Conservation (phyloP, 768 basidiomycete species). For the Boletus huronensis region DNA sequence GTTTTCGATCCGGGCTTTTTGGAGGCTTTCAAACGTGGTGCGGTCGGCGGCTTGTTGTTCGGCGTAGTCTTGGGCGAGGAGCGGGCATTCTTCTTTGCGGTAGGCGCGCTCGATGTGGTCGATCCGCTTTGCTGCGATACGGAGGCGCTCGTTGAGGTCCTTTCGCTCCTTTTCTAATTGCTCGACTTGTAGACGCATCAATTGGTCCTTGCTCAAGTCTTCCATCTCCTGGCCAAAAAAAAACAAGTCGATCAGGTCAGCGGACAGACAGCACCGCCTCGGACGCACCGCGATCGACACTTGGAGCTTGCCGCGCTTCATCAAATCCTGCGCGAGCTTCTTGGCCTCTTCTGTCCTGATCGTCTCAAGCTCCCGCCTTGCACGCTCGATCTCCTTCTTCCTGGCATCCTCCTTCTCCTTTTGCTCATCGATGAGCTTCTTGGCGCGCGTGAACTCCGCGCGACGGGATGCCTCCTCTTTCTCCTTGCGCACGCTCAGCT, state of each 20-base stretch:
- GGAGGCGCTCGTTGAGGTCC: constrained; percentile 75
- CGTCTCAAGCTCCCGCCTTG: constrained; percentile 62
- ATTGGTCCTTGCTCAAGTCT: constrained; percentile 76
- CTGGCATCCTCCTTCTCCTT: constrained; percentile 58
- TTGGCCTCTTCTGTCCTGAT: constrained; percentile 70
- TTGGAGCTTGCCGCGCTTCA: constrained; percentile 73
- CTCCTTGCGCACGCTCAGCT: constrained; percentile 81
- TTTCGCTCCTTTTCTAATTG: constrained; percentile 97
- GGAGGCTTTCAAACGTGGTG: constrained; percentile 59
- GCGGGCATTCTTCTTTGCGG: constrained; percentile 87
- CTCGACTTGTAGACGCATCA: constrained; percentile 88
- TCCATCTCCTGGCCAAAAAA: constrained; percentile 62
- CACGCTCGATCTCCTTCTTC: constrained; percentile 72
- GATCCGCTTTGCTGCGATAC: constrained; percentile 82
- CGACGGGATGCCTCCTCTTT: constrained; percentile 81
- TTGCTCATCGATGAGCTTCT: constrained; percentile 67
- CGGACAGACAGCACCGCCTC: neutral
- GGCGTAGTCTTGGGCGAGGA: constrained; percentile 84
- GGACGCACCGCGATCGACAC: constrained; percentile 65
- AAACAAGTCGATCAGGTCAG: neutral
- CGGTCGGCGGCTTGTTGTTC: constrained; percentile 78
- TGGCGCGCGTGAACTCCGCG: constrained; percentile 61
- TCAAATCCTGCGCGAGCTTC: constrained; percentile 80
- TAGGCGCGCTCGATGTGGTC: constrained; percentile 95
- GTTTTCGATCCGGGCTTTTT: constrained; percentile 53